These are phyloP conservation scores for Neoascochyta sp. DNA, from an alignment of 2,329 filamentous ascomycete genomes.

Conservation along the genomic window DNA sequence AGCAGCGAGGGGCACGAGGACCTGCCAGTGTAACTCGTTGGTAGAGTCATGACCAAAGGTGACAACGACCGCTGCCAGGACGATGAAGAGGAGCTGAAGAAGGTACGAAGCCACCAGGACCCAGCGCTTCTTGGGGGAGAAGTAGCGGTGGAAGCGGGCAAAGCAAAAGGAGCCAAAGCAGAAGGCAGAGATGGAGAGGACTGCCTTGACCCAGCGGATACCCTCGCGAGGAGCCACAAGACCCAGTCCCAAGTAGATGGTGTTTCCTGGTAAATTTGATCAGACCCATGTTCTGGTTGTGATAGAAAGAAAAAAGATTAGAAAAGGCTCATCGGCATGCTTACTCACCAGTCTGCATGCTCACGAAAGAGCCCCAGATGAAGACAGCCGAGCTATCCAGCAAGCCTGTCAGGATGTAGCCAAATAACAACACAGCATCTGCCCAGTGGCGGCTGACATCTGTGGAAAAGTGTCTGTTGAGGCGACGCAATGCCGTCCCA, in stretches of 20 bases:
- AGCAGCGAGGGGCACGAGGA: conserved; percentile 63
- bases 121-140: conserved; percentile 61
- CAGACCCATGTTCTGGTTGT: conserved; percentile 12
- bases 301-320: neutral
- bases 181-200: conserved; percentile 67
- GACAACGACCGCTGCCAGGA: conserved; percentile 43
- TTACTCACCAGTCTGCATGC: conserved; percentile 71
- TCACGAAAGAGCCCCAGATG: conserved; percentile 76
- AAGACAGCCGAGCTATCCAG: conserved; percentile 73
- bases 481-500: no score
- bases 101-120: conserved; percentile 53
- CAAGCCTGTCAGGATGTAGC: conserved; percentile 73
- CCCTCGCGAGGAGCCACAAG: conserved; percentile 54
- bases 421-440: conserved; percentile 65
- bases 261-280: conserved; percentile 54
- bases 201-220: conserved; percentile 67
- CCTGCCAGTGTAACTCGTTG: conserved; percentile 45
- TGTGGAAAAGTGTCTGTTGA: conserved; percentile 36
- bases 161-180: conserved; percentile 70
- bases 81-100: conserved; percentile 43
- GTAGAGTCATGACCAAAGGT: conserved; percentile 38
- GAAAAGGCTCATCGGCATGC: conserved; percentile 1
- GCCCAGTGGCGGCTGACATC: conserved; percentile 61
- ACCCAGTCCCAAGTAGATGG: conserved; percentile 73
- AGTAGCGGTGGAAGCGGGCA: conserved; percentile 61